phyloP scores from a whole-genome alignment of 345 rosid species.

The Murraya koenigii region DNA sequence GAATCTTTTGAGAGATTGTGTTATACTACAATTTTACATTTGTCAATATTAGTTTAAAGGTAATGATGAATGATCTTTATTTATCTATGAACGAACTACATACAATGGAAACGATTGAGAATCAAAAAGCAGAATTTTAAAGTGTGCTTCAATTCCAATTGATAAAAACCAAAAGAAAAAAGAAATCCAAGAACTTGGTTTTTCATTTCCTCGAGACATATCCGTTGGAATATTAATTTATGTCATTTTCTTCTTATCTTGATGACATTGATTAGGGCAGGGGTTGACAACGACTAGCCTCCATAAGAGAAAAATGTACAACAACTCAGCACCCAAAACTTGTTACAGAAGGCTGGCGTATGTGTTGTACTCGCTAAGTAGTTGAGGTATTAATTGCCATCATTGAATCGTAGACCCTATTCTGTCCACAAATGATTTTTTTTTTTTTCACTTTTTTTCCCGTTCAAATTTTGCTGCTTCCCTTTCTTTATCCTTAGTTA shows the following conservation, averaged over 20 bases:
- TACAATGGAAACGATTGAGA: too few relatives aligned
- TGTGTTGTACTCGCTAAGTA: background rate
- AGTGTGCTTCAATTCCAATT: background rate
- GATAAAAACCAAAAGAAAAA: too few relatives aligned
- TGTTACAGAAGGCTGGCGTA: constrained; percentile 7
- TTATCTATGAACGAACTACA: too few relatives aligned
- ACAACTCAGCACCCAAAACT: constrained; percentile 10
- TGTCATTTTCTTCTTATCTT: background rate
- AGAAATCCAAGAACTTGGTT: background rate
- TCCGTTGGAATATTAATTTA: background rate
- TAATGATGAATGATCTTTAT: too few relatives aligned
- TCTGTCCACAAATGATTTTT: background rate
- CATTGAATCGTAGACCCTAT: background rate
- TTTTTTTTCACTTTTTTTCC: too few relatives aligned
- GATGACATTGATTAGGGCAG: background rate
- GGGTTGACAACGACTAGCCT: constrained; percentile 3
- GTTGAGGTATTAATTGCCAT: background rate
- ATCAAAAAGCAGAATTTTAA: background rate
- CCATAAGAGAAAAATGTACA: background rate
- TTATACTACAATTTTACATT: too few relatives aligned
- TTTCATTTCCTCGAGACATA: background rate
- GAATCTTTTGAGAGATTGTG: too few relatives aligned
- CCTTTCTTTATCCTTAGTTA: background rate
- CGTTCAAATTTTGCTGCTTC: background rate
- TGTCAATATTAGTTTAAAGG: too few relatives aligned